Conservation (phyloP, 2,329 filamentous ascomycete species). For the Ophiostoma tasmaniense region DNA sequence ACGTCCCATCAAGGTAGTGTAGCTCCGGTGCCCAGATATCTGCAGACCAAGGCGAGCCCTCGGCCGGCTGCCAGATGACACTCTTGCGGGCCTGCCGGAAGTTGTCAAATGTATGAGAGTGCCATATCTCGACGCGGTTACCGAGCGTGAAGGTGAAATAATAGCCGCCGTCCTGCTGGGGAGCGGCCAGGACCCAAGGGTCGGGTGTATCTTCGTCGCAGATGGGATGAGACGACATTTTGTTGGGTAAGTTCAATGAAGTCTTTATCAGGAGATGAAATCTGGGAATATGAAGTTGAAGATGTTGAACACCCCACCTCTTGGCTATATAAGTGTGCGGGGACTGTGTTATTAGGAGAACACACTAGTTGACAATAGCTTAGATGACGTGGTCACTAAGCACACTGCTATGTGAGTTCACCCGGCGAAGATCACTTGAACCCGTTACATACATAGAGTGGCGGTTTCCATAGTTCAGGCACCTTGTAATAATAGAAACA, state of each 20-base stretch:
- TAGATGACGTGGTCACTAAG: neutral
- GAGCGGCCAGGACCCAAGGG: neutral
- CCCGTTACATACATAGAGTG: too few relatives aligned
- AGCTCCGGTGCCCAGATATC: slow-evolving; percentile 5
- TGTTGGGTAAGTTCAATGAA: too few relatives aligned
- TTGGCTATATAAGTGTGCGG: neutral
- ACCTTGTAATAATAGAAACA: neutral
- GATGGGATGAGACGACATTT: neutral
- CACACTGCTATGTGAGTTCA: too few relatives aligned
- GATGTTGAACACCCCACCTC: slow-evolving; percentile 3
- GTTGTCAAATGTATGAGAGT: neutral
- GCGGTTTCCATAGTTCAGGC: too few relatives aligned
- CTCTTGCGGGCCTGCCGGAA: slow-evolving; percentile 1
- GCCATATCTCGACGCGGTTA: slow-evolving; percentile 9
- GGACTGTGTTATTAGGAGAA: neutral
- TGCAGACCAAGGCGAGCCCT: slow-evolving; percentile 1
- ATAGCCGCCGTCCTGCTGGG: neutral
- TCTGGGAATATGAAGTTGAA: neutral
- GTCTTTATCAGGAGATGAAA: neutral
- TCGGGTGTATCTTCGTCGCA: slow-evolving; percentile 6
- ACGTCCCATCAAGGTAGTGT: neutral
- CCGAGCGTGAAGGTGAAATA: slow-evolving; percentile 5
- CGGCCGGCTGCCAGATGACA: neutral
- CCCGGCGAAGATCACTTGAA: too few relatives aligned
- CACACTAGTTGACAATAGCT: neutral